Percentiles rank a stretch among this genome's conserved stretches.
phyloP scores from a whole-genome alignment of 192 early-diverging fungal genomes.

The Rhizoclosmatium globosum region DNA sequence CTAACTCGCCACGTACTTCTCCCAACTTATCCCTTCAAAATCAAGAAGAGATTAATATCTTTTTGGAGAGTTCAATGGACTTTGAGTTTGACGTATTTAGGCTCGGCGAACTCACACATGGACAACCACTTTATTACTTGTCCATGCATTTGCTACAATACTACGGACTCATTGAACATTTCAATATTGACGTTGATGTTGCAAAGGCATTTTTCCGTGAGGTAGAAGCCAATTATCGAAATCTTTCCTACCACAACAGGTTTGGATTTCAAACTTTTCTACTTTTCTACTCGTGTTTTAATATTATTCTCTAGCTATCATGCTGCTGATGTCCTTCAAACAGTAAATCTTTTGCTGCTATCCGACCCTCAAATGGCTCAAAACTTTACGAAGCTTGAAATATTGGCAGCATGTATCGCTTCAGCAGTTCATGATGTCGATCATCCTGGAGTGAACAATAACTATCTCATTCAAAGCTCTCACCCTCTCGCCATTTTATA shows the following conservation, averaged over 20 bases:
- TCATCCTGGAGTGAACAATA: constrained; percentile 69
- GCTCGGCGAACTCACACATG: constrained; percentile 56
- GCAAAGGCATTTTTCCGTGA: constrained; percentile 51
- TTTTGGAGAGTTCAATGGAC: constrained; percentile 42
- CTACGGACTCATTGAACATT: constrained; percentile 54
- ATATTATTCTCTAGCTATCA: constrained; percentile 46
- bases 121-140: constrained; percentile 57
- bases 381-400: constrained; percentile 62
- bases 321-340: constrained; percentile 68
- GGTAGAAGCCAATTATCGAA: constrained; percentile 58
- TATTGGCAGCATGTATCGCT: constrained; percentile 57
- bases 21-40: constrained; percentile 28
- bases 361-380: constrained; percentile 53
- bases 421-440: constrained; percentile 68
- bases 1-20: background rate
- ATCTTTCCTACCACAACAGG: constrained; percentile 63
- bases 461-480: constrained; percentile 60
- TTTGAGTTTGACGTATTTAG: constrained; percentile 63
- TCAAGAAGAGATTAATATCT: constrained; percentile 47
- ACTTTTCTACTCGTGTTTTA: background rate
- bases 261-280: constrained; percentile 18
- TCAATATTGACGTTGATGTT: constrained; percentile 51
- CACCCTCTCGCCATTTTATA: constrained; percentile 64
- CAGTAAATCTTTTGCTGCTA: constrained; percentile 59
- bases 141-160: constrained; percentile 56